A percentile compares a stretch with the other conserved stretches of the same genome.
These are phyloP conservation scores for Claviceps africana DNA, from an alignment of 2,329 filamentous ascomycete species.

Conservation along the genomic window DNA sequence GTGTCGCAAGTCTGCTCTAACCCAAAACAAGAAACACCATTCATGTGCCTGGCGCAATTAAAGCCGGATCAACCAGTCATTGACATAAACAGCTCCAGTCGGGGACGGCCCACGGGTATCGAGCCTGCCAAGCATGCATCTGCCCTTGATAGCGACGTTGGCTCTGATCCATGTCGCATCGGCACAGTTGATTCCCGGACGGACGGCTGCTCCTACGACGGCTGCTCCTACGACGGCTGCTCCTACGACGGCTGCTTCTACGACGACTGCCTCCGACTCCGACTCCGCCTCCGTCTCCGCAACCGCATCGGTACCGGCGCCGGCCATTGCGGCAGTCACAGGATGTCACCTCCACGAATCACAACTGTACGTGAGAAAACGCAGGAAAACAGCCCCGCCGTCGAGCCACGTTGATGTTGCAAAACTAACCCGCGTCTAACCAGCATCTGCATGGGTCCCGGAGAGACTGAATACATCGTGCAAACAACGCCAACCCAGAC, in stretches of 20 bases:
- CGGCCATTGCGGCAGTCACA: constrained; percentile 23
- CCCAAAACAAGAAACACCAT: not conserved
- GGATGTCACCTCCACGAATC: constrained; percentile 28
- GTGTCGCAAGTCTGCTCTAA: not conserved
- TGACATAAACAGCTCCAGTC: not conserved
- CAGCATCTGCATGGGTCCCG: constrained; percentile 30
- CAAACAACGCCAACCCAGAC: constrained; percentile 37
- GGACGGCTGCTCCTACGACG: constrained; percentile 17
- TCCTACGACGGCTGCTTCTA: constrained; percentile 18
- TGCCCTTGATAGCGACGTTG: not conserved
- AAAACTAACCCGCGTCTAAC: not conserved
- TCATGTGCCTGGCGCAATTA: not conserved
- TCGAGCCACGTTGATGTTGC: too few species aligned
- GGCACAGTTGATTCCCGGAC: constrained; percentile 15
- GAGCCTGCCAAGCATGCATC: not conserved
- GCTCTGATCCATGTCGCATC: constrained; percentile 5
- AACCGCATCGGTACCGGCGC: constrained; percentile 3
- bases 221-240: too few species aligned
- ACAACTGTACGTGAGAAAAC: constrained; percentile 18
- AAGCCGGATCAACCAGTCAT: not conserved
- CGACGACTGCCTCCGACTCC: too few species aligned
- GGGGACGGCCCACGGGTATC: not conserved
- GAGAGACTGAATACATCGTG: constrained; percentile 28
- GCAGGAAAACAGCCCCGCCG: too few species aligned
- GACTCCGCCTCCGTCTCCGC: constrained; percentile 8